Conservation (phyloP, 129 eudicot species). For the Pulicaria dysenterica region DNA sequence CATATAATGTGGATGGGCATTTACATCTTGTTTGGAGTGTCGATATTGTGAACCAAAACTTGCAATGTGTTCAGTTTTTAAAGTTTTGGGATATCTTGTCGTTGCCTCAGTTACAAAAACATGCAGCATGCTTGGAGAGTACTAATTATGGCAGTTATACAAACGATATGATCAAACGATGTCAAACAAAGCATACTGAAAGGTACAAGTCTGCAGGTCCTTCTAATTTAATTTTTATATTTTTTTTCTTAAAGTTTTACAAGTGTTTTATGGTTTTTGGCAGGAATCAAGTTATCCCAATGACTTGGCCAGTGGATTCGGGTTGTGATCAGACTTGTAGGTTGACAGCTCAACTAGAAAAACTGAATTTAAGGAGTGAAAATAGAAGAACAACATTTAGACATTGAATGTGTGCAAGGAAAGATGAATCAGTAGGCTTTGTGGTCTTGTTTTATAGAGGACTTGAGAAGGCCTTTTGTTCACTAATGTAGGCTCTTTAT, state of each 20-base stretch:
- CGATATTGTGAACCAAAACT: slow-evolving; percentile 36
- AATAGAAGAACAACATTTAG: too few species aligned
- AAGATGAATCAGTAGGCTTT: too few species aligned
- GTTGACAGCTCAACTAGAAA: too few species aligned
- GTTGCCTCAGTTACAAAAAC: slow-evolving; percentile 18
- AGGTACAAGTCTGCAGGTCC: slow-evolving; percentile 28
- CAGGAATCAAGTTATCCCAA: slow-evolving; percentile 40
- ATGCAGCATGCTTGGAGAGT: slow-evolving; percentile 16
- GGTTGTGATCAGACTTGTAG: too few species aligned
- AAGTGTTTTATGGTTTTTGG: slow-evolving; percentile 7
- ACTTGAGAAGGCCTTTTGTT: too few species aligned
- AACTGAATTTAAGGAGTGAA: too few species aligned
- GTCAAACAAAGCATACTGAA: slow-evolving; percentile 34
- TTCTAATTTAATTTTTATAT: neutral
- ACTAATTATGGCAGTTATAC: slow-evolving; percentile 28
- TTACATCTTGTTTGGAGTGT: slow-evolving; percentile 43
- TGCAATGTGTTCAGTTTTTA: slow-evolving; percentile 33
- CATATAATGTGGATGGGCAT: slow-evolving; percentile 27
- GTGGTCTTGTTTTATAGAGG: too few species aligned
- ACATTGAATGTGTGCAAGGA: too few species aligned
- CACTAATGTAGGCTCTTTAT: too few species aligned
- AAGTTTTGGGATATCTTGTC: slow-evolving; percentile 44
- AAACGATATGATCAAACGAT: slow-evolving; percentile 30
- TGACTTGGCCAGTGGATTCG: neutral
- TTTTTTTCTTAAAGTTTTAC: neutral